Base-by-base conservation (phyloP, 225 moss, liverwort and hornwort species). In the Straminergon stramineum region DNA sequence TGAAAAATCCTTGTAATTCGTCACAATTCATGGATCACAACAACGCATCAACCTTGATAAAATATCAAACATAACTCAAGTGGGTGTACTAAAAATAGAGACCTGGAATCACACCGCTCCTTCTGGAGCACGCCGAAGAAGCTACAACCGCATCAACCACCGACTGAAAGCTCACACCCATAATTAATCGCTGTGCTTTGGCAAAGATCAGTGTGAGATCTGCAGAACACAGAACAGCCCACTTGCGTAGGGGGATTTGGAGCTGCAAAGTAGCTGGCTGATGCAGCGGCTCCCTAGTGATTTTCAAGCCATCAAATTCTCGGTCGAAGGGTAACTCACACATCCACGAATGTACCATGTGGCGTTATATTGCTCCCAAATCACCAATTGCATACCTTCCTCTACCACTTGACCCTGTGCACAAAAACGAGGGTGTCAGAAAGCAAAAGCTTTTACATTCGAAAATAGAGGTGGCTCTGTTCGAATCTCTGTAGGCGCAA, bases 301-400 rank as follows among this genome's bases (percentile, higher is more conserved):
- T 8, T 84, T 75, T 89, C 86, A 88, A 84, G 87, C 79, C 41
- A 86, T 45, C 53, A 24, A 65, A 73, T 51, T 55, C 13, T 86
- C 65, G 28, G 84, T 81, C 10, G 87, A 79, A 37, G 92, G 90
- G 86, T 86, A 91, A 76, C 90, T 93, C 66, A 93, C 86, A 55
- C 93, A 92, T 77, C 91, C 93, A 51, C 93, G 90, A 53, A 94
- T 93, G 81, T 93, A 92, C 94, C 94, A 94, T 15, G 93, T 94
- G 41, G 94, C 57, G 28, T 94, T 94, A 48, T 92, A 93, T 48
- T 94, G 93, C 89, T 94, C 92, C 91, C 93, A 94, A 32, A 94
- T 89, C 75, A 94, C 94, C 69, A 94, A 63, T 58, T 94, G 93
- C 88, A 31, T 87, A 67, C 93, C 93, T 71, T 93, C 93, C 80